phyloP scores from a whole-genome alignment of 352 stramenopile species.

The Phytophthora hibernalis region DNA sequence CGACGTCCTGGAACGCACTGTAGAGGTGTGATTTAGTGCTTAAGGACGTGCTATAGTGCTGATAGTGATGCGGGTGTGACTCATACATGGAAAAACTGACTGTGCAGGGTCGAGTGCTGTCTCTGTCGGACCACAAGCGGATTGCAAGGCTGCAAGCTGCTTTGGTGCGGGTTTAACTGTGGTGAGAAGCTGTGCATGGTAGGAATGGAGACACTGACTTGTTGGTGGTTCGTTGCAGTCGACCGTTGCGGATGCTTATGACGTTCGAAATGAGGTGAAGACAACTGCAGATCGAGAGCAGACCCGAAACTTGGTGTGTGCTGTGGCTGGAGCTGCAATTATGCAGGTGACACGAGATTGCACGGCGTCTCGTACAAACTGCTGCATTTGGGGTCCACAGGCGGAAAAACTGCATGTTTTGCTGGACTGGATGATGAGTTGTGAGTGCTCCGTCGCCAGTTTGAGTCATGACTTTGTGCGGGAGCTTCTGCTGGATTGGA shows the following conservation, averaged over 20 bases:
- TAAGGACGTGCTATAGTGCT: background rate
- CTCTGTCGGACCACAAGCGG: conserved; percentile 63
- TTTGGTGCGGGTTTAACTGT: conserved; percentile 25
- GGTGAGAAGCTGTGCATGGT: background rate
- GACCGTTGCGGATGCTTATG: conserved; percentile 32
- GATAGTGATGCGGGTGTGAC: background rate
- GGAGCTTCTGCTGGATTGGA: conserved; percentile 44
- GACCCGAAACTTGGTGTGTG: conserved; percentile 53
- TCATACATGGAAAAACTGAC: conserved; percentile 11
- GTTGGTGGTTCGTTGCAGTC: background rate
- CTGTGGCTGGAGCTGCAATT: conserved; percentile 49
- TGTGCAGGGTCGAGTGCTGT: conserved; percentile 38
- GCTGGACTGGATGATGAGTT: conserved; percentile 59
- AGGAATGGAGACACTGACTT: background rate
- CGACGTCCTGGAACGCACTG: conserved; percentile 19
- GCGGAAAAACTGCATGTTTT: conserved; percentile 58
- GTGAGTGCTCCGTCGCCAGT: conserved; percentile 5
- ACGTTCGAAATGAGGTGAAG: background rate
- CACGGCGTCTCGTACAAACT: conserved; percentile 53
- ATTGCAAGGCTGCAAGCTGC: conserved; percentile 61
- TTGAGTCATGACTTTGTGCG: conserved; percentile 33
- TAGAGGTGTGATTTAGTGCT: conserved; percentile 20
- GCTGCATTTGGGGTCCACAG: conserved; percentile 59
- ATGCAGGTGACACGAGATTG: conserved; percentile 54
- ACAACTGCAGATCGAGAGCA: background rate